Base-by-base conservation (phyloP, 345 rosid species). In the Lepidium aucheri region DNA sequence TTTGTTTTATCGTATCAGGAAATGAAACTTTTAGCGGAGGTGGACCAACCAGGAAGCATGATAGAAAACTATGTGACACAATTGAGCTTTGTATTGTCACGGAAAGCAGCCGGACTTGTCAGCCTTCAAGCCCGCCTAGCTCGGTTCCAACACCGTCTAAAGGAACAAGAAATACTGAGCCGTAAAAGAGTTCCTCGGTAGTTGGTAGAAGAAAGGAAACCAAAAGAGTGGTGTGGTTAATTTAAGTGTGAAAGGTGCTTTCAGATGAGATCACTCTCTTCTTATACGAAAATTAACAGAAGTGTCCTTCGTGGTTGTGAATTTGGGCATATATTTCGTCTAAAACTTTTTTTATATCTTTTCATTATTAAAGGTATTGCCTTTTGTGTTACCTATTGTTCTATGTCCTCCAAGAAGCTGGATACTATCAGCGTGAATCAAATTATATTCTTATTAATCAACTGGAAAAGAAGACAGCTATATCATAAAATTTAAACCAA, bases 21-120 rank as follows among this genome's bases (percentile, higher is more conserved):
- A 86, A 95, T 95, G 99, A 95, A 91, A 76, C 80, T 95, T 56
- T 58, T 95, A 84, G 88, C 93, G 14, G 97, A 88, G 73, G 99
- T 89, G 36, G 99, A 95, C 69, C 97, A 90, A 67, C 99, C 99
- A 8, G 99, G 97, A 74, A 95, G 97, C 82, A 89, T 77, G 38
- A 90, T 95, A 35, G 99, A 95, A 77, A 89, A 79, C 78, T 89
- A 95, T 46, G 95, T 95, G 68, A 83, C 93, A 47, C 96, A 89
- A 65, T 67, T 95, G 83, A 89, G 85, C 78, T 86, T 86, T 77
- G 91, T 94, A 68, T 91, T 94, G 46, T 94, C 99, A 0, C 79
- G 97, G 76, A 94, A 94, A 80, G 99, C 97, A 70, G 97, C 97
- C 1, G 84, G 95, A 67, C 76, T 90, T 62, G 97, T 85, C n/a